Evolutionary conservation across 148 eudicot genomes (phyloP).

Genomic region (Linanthus parryae): DNA sequence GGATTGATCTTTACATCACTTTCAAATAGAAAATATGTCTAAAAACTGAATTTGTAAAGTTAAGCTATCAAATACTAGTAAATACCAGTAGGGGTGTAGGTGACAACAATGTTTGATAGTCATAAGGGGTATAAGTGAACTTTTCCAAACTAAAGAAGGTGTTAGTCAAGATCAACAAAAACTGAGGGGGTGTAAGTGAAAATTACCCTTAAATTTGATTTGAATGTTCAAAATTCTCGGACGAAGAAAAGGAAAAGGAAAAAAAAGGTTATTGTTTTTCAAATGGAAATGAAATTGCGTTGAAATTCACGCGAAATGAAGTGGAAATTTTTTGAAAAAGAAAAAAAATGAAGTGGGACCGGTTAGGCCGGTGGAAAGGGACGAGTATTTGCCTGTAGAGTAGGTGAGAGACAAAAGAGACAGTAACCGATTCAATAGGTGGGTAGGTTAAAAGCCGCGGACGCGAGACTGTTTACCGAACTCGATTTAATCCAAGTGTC

Average conservation of each 20-base stretch:
- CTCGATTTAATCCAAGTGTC: background rate
- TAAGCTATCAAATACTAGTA: too few species aligned
- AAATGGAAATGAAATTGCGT: background rate
- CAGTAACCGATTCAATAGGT: background rate
- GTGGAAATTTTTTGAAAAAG: background rate
- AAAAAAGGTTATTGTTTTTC: background rate
- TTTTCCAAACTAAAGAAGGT: too few species aligned
- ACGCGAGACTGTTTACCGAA: background rate
- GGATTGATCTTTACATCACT: too few species aligned
- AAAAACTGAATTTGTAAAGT: too few species aligned
- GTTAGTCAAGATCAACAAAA: too few species aligned
- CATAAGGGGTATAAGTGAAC: too few species aligned
- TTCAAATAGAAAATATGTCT: too few species aligned
- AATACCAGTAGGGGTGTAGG: too few species aligned
- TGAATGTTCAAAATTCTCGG: too few species aligned
- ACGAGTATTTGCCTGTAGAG: background rate
- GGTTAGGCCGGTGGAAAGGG: background rate
- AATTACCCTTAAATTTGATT: too few species aligned
- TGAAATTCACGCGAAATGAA: slow-evolving; percentile 13
- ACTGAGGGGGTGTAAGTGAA: too few species aligned
- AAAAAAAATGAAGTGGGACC: background rate
- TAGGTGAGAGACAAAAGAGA: background rate
- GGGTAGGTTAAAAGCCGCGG: background rate
- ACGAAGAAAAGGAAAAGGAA: background rate
- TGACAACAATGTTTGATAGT: too few species aligned